Percentiles rank a stretch among this genome's conserved stretches.
Conservation (phyloP, 106 monocot genomes). For the Dendrobium nobile region DNA sequence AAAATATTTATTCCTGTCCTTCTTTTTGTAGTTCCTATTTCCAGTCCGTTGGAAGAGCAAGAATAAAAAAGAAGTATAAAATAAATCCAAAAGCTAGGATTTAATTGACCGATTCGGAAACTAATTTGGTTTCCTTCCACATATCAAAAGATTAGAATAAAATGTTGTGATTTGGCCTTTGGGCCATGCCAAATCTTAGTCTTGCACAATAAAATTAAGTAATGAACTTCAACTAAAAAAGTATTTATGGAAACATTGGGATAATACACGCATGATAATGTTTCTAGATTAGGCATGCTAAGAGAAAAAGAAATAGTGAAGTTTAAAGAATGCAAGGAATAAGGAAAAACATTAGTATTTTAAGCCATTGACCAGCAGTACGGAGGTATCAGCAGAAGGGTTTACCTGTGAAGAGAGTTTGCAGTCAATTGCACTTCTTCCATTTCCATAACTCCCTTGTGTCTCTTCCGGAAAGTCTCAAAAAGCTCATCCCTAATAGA, state of each 20-base stretch:
- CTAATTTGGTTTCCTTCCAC: neutral
- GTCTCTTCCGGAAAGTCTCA: conserved; percentile 90
- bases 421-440: conserved; percentile 83
- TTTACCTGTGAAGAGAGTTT: conserved; percentile 84
- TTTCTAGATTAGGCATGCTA: neutral
- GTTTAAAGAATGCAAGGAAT: neutral
- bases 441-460: conserved; percentile 82
- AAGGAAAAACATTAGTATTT: neutral
- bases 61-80: neutral
- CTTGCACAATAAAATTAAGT: neutral
- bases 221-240: neutral
- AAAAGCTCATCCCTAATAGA: conserved; percentile 94
- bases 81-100: neutral
- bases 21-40: neutral
- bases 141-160: no score
- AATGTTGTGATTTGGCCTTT: neutral
- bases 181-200: neutral
- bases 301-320: neutral
- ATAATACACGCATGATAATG: neutral
- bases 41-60: neutral
- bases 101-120: neutral
- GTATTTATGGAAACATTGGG: neutral
- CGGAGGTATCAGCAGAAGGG: neutral
- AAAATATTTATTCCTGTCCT: neutral
- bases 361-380: neutral